Evolutionary conservation across 2,329 filamentous ascomycete species (phyloP).

Genomic region (Ceratocystis eucalypticola): DNA sequence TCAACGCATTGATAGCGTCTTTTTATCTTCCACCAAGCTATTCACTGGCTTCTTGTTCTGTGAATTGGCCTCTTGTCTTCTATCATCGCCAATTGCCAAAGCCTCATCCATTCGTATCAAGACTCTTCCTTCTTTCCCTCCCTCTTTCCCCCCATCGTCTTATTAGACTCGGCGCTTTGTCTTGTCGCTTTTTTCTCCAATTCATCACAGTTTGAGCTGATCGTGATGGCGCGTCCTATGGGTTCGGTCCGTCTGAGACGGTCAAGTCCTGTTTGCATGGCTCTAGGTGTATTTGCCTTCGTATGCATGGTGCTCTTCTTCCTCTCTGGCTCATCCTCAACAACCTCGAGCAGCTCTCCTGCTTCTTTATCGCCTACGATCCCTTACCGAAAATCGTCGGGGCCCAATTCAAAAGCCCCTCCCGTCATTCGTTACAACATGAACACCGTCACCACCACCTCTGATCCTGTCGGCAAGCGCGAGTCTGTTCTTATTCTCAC

Average conservation of each 20-base stretch:
- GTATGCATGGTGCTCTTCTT: slow-evolving; percentile 58
- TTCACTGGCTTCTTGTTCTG: slow-evolving; percentile 2
- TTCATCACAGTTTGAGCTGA: neutral
- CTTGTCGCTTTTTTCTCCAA: neutral
- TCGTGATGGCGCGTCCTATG: slow-evolving; percentile 43
- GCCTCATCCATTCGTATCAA: neutral
- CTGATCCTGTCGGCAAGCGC: slow-evolving; percentile 59
- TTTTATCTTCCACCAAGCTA: neutral
- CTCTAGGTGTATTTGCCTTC: slow-evolving; percentile 57
- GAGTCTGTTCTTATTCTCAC: slow-evolving; percentile 87
- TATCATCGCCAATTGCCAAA: neutral
- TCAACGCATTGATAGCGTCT: slow-evolving; percentile 5
- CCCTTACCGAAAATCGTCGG: slow-evolving; percentile 50
- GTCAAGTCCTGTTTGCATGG: slow-evolving; percentile 59
- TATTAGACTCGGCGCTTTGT: neutral
- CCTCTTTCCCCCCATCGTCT: neutral
- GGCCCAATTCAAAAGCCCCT: slow-evolving; percentile 41
- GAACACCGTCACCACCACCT: slow-evolving; percentile 80
- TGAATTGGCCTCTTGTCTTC: slow-evolving; percentile 6
- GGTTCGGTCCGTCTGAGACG: slow-evolving; percentile 61
- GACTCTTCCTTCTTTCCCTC: neutral
- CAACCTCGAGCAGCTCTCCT: slow-evolving; percentile 31
- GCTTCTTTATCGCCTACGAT: slow-evolving; percentile 20
- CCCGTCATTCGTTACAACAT: slow-evolving; percentile 88
- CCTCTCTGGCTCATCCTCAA: slow-evolving; percentile 32